phyloP scores from a whole-genome alignment of 176 grass and related monocot species.

The Oryza rufipogon region DNA sequence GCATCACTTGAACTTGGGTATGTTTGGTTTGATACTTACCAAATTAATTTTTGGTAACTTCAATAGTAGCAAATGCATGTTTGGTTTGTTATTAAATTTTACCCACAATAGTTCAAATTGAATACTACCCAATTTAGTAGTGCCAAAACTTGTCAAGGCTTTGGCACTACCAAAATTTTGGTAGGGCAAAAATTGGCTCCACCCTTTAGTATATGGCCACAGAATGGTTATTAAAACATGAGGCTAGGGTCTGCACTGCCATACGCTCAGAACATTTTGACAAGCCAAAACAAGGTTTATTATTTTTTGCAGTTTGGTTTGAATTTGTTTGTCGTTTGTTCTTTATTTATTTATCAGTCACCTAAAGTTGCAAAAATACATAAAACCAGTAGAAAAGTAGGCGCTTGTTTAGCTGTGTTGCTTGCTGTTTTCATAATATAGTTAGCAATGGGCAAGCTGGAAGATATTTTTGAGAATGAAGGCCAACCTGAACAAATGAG shows the following conservation, averaged over 20 bases:
- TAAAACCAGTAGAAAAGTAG: background rate
- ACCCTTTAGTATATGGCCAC: background rate
- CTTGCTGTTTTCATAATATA: background rate
- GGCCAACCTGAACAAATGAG: background rate
- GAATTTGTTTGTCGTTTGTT: background rate
- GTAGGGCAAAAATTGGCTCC: too few relatives aligned
- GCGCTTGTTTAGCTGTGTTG: background rate
- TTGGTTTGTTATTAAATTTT: too few relatives aligned
- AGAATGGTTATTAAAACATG: too few relatives aligned
- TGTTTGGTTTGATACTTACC: too few relatives aligned
- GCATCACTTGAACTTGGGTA: too few relatives aligned
- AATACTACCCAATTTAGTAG: too few relatives aligned
- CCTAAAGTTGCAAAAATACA: background rate
- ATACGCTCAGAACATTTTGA: background rate
- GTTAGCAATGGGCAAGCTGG: background rate
- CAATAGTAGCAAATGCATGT: too few relatives aligned
- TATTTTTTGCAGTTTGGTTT: background rate
- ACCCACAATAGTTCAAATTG: too few relatives aligned
- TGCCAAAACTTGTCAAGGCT: too few relatives aligned
- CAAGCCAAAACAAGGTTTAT: background rate
- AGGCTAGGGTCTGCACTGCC: too few relatives aligned
- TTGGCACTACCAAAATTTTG: too few relatives aligned
- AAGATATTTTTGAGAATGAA: background rate
- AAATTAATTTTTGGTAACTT: too few relatives aligned
- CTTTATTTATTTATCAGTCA: background rate